Conservation (phyloP, 1,139 yeast species). For the Meyerozyma guilliermondii region DNA sequence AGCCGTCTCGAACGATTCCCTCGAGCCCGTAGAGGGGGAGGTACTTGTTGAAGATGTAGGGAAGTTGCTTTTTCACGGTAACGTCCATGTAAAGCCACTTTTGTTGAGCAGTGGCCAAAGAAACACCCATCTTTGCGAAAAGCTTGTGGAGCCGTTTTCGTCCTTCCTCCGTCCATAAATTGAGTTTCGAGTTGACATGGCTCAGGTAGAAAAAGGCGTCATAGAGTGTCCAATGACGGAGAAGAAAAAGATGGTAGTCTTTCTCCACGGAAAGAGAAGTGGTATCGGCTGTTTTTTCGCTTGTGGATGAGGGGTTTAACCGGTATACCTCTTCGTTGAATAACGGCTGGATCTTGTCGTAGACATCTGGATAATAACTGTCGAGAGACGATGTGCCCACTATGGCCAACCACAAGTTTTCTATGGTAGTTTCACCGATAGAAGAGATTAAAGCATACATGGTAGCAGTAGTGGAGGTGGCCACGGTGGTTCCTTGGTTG, state of each 20-base stretch:
- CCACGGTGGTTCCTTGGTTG: slow-evolving; percentile 73
- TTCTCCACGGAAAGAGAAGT: slow-evolving; percentile 63
- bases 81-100: slow-evolving; percentile 91
- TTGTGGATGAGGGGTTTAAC: slow-evolving; percentile 32
- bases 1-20: slow-evolving; percentile 81
- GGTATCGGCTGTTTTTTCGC: slow-evolving; percentile 57
- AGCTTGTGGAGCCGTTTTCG: slow-evolving; percentile 79
- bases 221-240: slow-evolving; percentile 91
- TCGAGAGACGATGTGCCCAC: slow-evolving; percentile 86
- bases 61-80: slow-evolving; percentile 67
- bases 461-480: slow-evolving; percentile 73
- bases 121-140: slow-evolving; percentile 95
- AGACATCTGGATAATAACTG: slow-evolving; percentile 69
- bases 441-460: slow-evolving; percentile 74
- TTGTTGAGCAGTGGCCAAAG: slow-evolving; percentile 83
- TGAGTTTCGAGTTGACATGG: slow-evolving; percentile 81
- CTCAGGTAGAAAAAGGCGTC: slow-evolving; percentile 88
- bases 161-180: slow-evolving; percentile 91
- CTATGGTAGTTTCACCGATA: slow-evolving; percentile 57
- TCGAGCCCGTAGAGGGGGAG: slow-evolving; percentile 76
- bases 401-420: slow-evolving; percentile 79
- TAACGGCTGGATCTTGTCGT: slow-evolving; percentile 66
- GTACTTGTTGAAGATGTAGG: slow-evolving; percentile 63
- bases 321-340: slow-evolving; percentile 81
- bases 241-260: slow-evolving; percentile 79